phyloP scores from a whole-genome alignment of 192 early-diverging fungal species.

The Backusella mclennaniae region DNA sequence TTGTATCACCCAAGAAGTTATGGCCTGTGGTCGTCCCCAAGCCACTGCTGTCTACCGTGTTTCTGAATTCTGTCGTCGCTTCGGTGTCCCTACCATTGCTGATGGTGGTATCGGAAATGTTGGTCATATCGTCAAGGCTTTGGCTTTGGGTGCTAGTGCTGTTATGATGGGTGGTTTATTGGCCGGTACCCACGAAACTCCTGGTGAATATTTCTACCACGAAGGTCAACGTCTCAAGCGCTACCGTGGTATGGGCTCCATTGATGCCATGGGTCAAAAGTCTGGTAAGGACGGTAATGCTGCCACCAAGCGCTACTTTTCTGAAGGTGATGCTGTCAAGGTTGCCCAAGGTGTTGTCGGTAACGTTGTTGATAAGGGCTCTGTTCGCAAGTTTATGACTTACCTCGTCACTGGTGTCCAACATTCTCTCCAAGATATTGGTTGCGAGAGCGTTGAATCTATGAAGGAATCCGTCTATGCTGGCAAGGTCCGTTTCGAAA shows the following conservation, averaged over 20 bases:
- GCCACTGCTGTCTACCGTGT: slow-evolving; percentile 96
- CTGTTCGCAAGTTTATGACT: slow-evolving; percentile 88
- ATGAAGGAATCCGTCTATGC: slow-evolving; percentile 66
- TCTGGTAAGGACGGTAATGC: slow-evolving; percentile 65
- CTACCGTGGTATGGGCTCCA: slow-evolving; percentile 98
- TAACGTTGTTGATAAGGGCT: slow-evolving; percentile 96
- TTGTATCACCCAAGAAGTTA: slow-evolving; percentile 98
- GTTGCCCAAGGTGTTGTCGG: slow-evolving; percentile 98
- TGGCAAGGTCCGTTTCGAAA: slow-evolving; percentile 92
- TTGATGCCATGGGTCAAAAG: slow-evolving; percentile 93
- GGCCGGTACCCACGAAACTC: slow-evolving; percentile 93
- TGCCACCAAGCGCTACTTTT: slow-evolving; percentile 90
- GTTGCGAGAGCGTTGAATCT: slow-evolving; percentile 60
- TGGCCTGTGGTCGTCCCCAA: slow-evolving; percentile 98
- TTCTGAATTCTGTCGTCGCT: slow-evolving; percentile 88
- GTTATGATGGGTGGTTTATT: slow-evolving; percentile 99
- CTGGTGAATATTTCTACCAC: slow-evolving; percentile 98
- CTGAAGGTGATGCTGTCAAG: slow-evolving; percentile 94
- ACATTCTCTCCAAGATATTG: slow-evolving; percentile 98
- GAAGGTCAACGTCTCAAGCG: slow-evolving; percentile 97
- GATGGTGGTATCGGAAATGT: slow-evolving; percentile 97
- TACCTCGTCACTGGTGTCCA: slow-evolving; percentile 94
- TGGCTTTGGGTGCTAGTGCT: slow-evolving; percentile 90
- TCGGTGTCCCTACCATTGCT: slow-evolving; percentile 94
- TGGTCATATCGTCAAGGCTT: slow-evolving; percentile 96